Evolutionary conservation across 192 early-diverging fungal species (phyloP).

Genomic region (Gigaspora rosea): DNA sequence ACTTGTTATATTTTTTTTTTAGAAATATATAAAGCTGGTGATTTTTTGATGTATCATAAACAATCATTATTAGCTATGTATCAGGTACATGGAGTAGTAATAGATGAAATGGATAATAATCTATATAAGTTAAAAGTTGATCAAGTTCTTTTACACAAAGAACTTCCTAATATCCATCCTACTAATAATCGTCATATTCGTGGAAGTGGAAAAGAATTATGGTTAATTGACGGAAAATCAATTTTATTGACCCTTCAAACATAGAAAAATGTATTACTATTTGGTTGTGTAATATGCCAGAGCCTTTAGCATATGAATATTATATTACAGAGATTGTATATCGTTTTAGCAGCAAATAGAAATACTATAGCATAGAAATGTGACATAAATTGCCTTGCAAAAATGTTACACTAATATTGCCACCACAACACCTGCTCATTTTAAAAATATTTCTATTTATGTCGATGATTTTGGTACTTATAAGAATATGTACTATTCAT

Average conservation of each 20-base stretch:
- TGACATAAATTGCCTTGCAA: not conserved
- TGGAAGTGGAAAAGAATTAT: not conserved
- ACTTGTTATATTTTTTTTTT: not conserved
- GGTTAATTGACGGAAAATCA: not conserved
- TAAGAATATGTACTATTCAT: not conserved
- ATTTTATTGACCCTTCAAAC: not conserved
- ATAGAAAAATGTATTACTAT: not conserved
- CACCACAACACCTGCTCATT: not conserved
- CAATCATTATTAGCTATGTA: not conserved
- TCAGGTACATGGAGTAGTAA: not conserved
- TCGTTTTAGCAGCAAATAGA: not conserved
- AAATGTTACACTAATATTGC: not conserved
- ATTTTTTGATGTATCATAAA: not conserved
- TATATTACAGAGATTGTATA: slow-evolving; percentile 6
- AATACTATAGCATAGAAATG: not conserved
- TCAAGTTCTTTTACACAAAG: not conserved
- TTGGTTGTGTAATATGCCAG: not conserved
- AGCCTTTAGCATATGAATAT: not conserved
- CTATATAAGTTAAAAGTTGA: slow-evolving; percentile 1
- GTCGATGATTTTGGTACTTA: slow-evolving; percentile 2
- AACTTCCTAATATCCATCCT: not conserved
- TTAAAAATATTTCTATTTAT: slow-evolving; percentile 17
- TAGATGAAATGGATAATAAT: not conserved
- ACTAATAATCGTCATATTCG: not conserved
- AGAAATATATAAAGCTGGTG: not conserved